These are phyloP conservation scores for Clavulina sp. DNA, from an alignment of 768 basidiomycete genomes.

Conservation along the genomic window DNA sequence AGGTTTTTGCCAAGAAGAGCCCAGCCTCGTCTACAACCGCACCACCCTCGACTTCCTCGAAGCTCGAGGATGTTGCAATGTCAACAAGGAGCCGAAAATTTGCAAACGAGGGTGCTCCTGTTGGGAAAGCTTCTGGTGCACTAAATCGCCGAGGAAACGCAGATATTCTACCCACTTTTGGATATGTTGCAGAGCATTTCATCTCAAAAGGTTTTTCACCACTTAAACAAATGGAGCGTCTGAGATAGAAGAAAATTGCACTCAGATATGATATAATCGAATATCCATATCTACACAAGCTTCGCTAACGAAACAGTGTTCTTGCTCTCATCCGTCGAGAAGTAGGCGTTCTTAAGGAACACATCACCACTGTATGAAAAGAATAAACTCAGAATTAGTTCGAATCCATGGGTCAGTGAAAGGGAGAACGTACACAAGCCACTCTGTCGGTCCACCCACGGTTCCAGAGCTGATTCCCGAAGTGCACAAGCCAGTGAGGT, in stretches of 20 bases:
- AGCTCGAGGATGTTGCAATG: too few species aligned
- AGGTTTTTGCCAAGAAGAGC: too few species aligned
- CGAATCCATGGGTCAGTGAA: too few species aligned
- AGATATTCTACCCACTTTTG: too few species aligned
- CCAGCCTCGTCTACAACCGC: too few species aligned
- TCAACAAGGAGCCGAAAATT: too few species aligned
- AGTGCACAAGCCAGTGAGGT: conserved; percentile 41
- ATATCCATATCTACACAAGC: neutral
- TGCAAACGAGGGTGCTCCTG: too few species aligned
- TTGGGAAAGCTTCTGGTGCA: too few species aligned
- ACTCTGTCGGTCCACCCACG: conserved; percentile 40
- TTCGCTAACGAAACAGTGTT: conserved; percentile 13
- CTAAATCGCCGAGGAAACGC: too few species aligned
- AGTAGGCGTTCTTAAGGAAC: conserved; percentile 64
- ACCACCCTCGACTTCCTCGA: too few species aligned
- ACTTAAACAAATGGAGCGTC: neutral
- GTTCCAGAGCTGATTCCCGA: conserved; percentile 52
- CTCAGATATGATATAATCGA: neutral
- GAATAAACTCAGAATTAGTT: neutral
- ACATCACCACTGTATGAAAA: conserved; percentile 29
- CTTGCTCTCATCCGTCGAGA: conserved; percentile 40
- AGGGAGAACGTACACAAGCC: conserved; percentile 31
- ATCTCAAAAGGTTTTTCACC: too few species aligned
- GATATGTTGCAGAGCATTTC: too few species aligned
- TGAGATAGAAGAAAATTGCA: neutral